A percentile compares a stretch with the other conserved stretches of the same genome.
Evolutionary conservation across 2,329 filamentous ascomycete genomes (phyloP).

Genomic region (Cladosporium sp.): DNA sequence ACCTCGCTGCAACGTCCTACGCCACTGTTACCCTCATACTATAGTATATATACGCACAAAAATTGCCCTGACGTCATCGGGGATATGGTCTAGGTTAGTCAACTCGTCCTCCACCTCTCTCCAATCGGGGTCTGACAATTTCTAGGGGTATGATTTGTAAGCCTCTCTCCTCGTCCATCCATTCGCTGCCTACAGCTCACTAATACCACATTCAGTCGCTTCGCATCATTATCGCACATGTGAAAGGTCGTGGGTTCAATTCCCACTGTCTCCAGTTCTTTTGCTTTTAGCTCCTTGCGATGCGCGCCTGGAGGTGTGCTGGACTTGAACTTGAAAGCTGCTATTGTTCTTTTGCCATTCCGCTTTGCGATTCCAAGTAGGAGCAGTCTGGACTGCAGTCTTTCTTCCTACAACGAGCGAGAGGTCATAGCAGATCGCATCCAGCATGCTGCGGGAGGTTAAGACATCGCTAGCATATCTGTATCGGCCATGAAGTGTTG

Average conservation of each 20-base stretch:
- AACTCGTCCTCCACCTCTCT: background rate
- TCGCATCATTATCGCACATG: constrained; percentile 5
- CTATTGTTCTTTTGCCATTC: too few relatives aligned
- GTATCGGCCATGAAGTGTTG: too few relatives aligned
- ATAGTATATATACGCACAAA: background rate
- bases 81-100: background rate
- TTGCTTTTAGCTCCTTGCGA: background rate
- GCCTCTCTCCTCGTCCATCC: background rate
- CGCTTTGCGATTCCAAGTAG: too few relatives aligned
- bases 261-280: constrained; percentile 1
- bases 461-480: too few relatives aligned
- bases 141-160: constrained; percentile 5
- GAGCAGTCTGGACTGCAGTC: too few relatives aligned
- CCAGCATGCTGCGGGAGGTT: too few relatives aligned
- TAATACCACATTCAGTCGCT: constrained; percentile 1
- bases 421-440: too few relatives aligned
- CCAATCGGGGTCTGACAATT: background rate
- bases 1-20: too few relatives aligned
- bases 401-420: too few relatives aligned
- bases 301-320: background rate
- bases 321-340: too few relatives aligned
- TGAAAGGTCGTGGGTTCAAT: constrained; percentile 9
- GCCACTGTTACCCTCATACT: too few relatives aligned
- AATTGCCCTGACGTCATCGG: background rate
- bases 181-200: background rate